Base-by-base conservation (phyloP, 2,329 filamentous ascomycete species). In the Monosporascus sp. region DNA sequence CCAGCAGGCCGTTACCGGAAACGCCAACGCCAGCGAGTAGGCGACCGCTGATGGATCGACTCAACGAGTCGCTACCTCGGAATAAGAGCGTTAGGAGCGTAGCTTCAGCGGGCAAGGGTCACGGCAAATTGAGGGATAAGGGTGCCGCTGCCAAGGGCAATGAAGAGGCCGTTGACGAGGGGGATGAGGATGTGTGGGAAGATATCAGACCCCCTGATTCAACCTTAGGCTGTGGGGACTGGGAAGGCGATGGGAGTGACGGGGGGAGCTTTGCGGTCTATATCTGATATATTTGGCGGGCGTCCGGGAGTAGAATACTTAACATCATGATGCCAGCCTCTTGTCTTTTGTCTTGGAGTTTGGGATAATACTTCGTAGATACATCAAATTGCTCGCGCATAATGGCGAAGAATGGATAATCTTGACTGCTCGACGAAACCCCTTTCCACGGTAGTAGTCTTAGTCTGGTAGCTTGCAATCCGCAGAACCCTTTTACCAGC, bases 121-220 rank as follows among this genome's bases (percentile, higher is more conserved):
- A 7, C n/a, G 9, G 20, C 6, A 20, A 20, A 11, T 44, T 20
- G n/a, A 16, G 22, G 8, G n/a, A 24, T 37, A 22, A 31, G 46
- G 46, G 11, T 17, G 26, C 20, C 6, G 20, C 7, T n/a, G 46
- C 8, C 9, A 22, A 48, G 22, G 24, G 17, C 14, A 46, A 45
- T 35, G 40, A 27, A 11, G 20, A 37, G 26, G 19, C 22, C 40
- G 55, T 40, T 8, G 56, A 53, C 14, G 61, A 56, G 6, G 57
- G 64, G 14, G 65, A 66, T 7, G 65, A 67, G 0, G 64, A 65
- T 51, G 60, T 59, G 8, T 67, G 65, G 65, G 64, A 66, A 35
- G 65, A 67, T 50, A 55, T 66, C 50, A 58, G 56, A 6, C 65
- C 64, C 14, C 60, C 65, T 1, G 60, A 58, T 44, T 63, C 63